Evolutionary conservation across 352 stramenopile species (phyloP), one percentile per base, ranked within the genome.

Genomic region (Phytophthora citricola): DNA sequence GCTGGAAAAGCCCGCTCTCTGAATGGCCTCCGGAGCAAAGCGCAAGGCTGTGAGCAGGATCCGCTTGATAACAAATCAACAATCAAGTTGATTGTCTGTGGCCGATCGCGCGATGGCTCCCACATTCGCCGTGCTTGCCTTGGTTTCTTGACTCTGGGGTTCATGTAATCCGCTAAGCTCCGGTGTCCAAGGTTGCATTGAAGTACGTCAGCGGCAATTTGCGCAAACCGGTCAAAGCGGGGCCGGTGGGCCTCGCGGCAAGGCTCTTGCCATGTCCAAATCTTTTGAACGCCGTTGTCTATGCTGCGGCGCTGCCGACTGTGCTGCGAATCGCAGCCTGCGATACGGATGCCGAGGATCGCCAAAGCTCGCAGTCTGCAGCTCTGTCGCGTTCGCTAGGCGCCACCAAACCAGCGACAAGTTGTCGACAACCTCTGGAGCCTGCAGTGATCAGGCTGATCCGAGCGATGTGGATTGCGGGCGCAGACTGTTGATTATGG

Each of bases 401-500:
- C 32, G 24, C 24, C 24, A 26, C 24, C 24, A 31, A 58, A 17
- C 41, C 26, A 26, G 41, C 49, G 40, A 66, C 58, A 60, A 51
- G 29, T 36, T 36, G 31, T 36, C 9, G 31, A 4, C 31, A 36
- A 36, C 32, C 26, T 36, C 39, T 24, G 26, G 26, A 40, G 17
- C 38, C 29, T 14, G 31, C 31, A 36, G 31, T 26, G 26, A 36
- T 43, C 17, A 45, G 24, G 20, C 63, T 54, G 60, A 63, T 58
- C 46, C 31, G n/a, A 47, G 29, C 29, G 36, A 53, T 57, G 26
- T 20, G 31, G 62, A 70, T 70, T 70, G 51, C 55, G 55, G 50
- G 47, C 63, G 46, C 59, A 66, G 43, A 15, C 10, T 40, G 11
- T 20, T 58, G 63, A 60, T 70, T 65, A 70, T 67, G 64, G 50